Evolutionary conservation across 106 monocot species (phyloP), one percentile per base, ranked within the genome.

Genomic region (Dioscorea zingiberensis): DNA sequence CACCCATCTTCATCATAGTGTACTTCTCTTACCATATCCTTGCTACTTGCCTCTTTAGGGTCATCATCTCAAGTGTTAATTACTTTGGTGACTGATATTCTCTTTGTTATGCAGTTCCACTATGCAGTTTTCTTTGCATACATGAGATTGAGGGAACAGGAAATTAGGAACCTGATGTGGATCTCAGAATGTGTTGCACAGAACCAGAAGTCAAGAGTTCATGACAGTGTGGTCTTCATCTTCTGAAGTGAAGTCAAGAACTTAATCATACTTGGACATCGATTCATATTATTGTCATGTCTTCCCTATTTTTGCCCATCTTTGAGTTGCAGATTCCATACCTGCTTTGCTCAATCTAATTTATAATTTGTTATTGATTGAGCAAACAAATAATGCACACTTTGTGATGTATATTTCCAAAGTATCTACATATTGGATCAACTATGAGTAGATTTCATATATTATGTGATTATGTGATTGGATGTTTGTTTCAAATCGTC

Each of bases 121-220:
- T 97, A 88, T 64, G 97, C 55, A 13, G 92, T 97, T 24, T 97
- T 92, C 76, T 97, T 92, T 70, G 83, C 91, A 15, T 97, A 97
- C 48, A 51, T 51, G 19, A 51, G 51, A 51, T 13, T 51, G 51
- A 19, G 51, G 19, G 51, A 51, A 5, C 51, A 92, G 66, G 97
- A 97, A 75, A 92, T 97, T 5, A 73, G 97, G 68, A 97, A 97
- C 68, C 71, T 97, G 47, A 97, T 97, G 97, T 97, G 97, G 97
- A 89, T 97, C 26, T 97, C 92, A 10, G 92, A 92, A 68, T 97
- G 97, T 66, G 86, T 97, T 13, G 97, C 92, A 1, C 97, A 97
- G 65, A 92, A 97, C 65, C 97, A 97, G 80, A 97, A 92, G 71
- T 78, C 51, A 9, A 21, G 56, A 56, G 56, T 56, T 56, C 56